Evolutionary conservation across 2,329 filamentous ascomycete species (phyloP), one percentile per base, ranked within the genome.

Genomic region (Clarireedia monteithiana): DNA sequence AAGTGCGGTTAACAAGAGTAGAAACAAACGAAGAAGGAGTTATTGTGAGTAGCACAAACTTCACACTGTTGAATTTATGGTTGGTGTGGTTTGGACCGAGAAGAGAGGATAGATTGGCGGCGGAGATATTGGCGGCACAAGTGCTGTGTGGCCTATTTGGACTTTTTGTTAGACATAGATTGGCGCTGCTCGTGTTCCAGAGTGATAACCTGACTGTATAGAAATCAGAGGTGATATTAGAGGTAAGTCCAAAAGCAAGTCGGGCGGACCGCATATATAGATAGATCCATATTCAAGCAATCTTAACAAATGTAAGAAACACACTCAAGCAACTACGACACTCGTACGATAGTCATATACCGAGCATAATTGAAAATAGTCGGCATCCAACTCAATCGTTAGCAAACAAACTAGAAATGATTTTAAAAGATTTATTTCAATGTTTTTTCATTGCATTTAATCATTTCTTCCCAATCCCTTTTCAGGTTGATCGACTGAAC

Each of bases 1-100:
- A 75, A 60, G 68, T 96, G 55, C 79, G 77, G 59, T 75, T 97
- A 51, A 70, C 96, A 54, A 78, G 82, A 48, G 74, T 96, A 44
- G 82, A 77, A 58, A 79, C 77, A 50, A 84, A 92, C 66, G 76
- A 83, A 38, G 73, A 85, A 54, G 89, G 88, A 7, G 74, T 78
- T 62, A 86, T 97, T 64, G 75, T 83, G 24, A 87, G 94, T 72
- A 92, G 85, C 20, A 90, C 84, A 62, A 99, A 99, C 71, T 80
- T 99, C 60, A 99, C 94, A 7, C 81, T 99, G 48, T 77, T 99
- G 63, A 99, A 99, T 69, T 79, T 99, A 55, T 99, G 92, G 92
- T 77, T 99, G 60, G 89, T 97, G 51, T 95, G 91, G 89, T 86
- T 91, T 69, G 94, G 94, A 0, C 91, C 94, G 2, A 81, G 95